Percentiles rank a stretch among this genome's conserved stretches.
Conservation (phyloP, 441 rosid species). For the Rhodomyrtus psidioides region DNA sequence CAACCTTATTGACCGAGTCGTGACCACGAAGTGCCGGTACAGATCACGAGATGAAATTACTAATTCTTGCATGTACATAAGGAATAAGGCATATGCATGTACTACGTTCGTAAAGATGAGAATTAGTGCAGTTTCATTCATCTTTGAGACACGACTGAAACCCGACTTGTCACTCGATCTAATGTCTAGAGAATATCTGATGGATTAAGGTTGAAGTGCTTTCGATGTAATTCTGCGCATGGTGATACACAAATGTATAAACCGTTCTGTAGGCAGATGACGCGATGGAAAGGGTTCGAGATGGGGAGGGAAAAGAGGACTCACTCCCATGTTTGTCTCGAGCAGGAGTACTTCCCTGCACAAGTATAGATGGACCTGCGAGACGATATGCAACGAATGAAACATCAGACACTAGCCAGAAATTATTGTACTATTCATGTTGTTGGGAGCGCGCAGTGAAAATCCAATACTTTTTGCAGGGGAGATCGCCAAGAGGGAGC, state of each 20-base stretch:
- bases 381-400: no score
- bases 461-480: no score
- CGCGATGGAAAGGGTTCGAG: neutral
- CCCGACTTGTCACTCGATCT: neutral
- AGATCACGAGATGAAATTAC: neutral
- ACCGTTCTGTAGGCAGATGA: neutral
- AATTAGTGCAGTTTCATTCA: neutral
- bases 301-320: neutral
- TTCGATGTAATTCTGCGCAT: fast-evolving
- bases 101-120: neutral
- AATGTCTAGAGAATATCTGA: neutral
- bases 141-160: neutral
- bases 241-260: neutral
- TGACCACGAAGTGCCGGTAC: no score
- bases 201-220: neutral
- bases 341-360: fast-evolving
- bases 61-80: neutral
- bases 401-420: no score
- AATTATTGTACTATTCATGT: no score
- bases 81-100: neutral
- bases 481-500: no score
- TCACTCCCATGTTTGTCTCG: neutral
- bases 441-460: no score
- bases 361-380: no score
- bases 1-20: no score